A percentile compares a stretch with the other conserved stretches of the same genome.
Conservation (phyloP, 2,329 filamentous ascomycete species). For the Cadophora malorum region DNA sequence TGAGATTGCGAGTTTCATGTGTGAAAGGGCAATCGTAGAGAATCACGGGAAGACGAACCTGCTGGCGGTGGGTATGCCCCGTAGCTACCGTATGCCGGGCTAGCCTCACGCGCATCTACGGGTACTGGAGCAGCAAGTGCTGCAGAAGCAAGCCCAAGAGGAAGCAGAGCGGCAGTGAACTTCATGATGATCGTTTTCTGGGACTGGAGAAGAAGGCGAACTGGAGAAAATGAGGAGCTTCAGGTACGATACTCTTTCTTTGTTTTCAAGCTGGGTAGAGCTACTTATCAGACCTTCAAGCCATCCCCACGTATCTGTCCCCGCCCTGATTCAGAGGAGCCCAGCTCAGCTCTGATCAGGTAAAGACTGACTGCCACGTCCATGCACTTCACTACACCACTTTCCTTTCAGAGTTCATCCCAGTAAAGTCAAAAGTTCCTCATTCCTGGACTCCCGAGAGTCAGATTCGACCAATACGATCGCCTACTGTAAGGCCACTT, state of each 20-base stretch:
- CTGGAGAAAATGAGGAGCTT: background rate
- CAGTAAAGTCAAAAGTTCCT: background rate
- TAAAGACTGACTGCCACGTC: background rate
- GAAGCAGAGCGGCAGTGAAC: slow-evolving; percentile 10
- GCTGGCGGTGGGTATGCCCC: slow-evolving; percentile 3
- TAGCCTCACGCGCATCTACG: slow-evolving; percentile 10
- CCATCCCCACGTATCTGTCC: background rate
- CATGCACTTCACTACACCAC: background rate
- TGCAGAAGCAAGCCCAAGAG: slow-evolving; percentile 13
- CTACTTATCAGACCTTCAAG: slow-evolving; percentile 8
- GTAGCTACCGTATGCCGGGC: slow-evolving; percentile 12
- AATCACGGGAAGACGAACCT: background rate
- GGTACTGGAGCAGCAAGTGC: slow-evolving; percentile 19
- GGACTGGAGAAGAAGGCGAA: background rate
- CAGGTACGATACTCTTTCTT: background rate
- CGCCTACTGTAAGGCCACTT: background rate
- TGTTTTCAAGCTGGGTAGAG: background rate
- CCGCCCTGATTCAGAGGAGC: background rate
- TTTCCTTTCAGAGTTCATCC: background rate
- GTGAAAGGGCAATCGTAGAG: too few relatives aligned
- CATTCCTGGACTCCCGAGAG: background rate
- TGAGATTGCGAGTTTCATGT: too few relatives aligned
- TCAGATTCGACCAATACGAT: slow-evolving; percentile 1
- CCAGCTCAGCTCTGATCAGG: background rate
- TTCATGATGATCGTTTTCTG: slow-evolving; percentile 11